Conservation (phyloP, 805 yeast genomes). For the Wickerhamomyces subpelliculosus region DNA sequence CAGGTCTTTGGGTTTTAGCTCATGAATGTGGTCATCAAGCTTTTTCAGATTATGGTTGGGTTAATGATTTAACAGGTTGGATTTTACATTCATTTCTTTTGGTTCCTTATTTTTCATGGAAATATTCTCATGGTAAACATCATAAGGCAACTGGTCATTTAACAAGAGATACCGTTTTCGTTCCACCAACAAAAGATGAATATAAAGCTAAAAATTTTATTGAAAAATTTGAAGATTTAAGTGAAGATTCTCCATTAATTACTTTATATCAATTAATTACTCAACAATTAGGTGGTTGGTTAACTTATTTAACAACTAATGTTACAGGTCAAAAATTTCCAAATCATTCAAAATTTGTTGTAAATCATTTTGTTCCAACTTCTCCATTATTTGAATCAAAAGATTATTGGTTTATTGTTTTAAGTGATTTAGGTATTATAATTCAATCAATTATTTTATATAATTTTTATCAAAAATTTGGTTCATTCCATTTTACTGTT, state of each 20-base stretch:
- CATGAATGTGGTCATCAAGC: slow-evolving; percentile 65
- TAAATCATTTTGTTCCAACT: slow-evolving; percentile 47
- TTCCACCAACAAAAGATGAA: slow-evolving; percentile 47
- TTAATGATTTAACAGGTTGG: slow-evolving; percentile 57
- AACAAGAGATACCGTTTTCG: slow-evolving; percentile 52
- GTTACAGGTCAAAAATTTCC: slow-evolving; percentile 49
- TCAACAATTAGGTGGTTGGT: slow-evolving; percentile 54
- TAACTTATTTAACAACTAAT: slow-evolving; percentile 41
- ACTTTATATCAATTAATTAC: slow-evolving; percentile 35
- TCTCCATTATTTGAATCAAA: slow-evolving; percentile 48
- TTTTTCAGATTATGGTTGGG: slow-evolving; percentile 44
- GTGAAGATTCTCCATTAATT: slow-evolving; percentile 50
- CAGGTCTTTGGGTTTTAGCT: slow-evolving; percentile 57
- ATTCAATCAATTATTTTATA: slow-evolving; percentile 38
- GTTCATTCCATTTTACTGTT: slow-evolving; percentile 42
- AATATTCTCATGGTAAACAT: slow-evolving; percentile 52
- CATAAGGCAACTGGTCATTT: slow-evolving; percentile 60
- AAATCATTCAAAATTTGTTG: slow-evolving; percentile 34
- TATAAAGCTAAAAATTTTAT: slow-evolving; percentile 28
- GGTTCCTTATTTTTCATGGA: slow-evolving; percentile 61
- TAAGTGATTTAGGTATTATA: slow-evolving; percentile 52
- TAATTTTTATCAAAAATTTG: slow-evolving; percentile 42
- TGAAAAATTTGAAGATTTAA: slow-evolving; percentile 33
- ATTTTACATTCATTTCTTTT: slow-evolving; percentile 47
- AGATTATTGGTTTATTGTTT: slow-evolving; percentile 48